Evolutionary conservation across 495 filamentous ascomycete species (phyloP), one percentile per base, ranked within the genome.

Genomic region (Aspergillus asperescens): DNA sequence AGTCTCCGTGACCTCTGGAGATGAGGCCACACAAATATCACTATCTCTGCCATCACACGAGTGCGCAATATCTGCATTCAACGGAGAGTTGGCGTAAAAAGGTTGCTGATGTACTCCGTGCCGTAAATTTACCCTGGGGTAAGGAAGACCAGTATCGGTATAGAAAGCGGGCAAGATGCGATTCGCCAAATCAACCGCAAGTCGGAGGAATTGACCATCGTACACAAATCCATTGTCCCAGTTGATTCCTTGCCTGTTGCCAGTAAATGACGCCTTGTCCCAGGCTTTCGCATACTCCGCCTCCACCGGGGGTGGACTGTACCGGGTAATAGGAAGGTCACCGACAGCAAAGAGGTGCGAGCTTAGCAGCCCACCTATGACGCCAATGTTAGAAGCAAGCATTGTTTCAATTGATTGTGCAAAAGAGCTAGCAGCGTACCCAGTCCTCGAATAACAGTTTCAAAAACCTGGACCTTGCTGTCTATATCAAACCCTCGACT

Each of bases 401-500:
- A 22, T 9, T 5, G 1, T 34, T 12, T 40, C n/a, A 5, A 50
- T 1, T 42, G 7, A 22, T 24, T 13, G 3, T 39, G 54, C 16
- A 25, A 4, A 41, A 35, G 37, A 25, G 42, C 50, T 37, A 18
- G 10, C 25, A 47, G 34, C 62, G 35, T 66, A 76, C 72, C 93
- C 44, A 98, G 79, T 23, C 91, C 91, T 56, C 93, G 78, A 64
- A 98, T 98, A 8, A 95, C 90, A 2, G 90, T 96, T 69, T 98
- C 93, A 63, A 98, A 98, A 28, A 98, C 89, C 69, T 98, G 89
- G 7, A 98, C 93, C 68, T 96, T 96, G 67, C 90, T 94, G 68
- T 98, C 92, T 34, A 96, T 75, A 70, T 98, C 90, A 56, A 97
- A 98, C 3, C 90, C 93, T 28, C 86, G 78, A n/a, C 78, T 82